Evolutionary conservation across 2,329 filamentous ascomycete genomes (phyloP), one percentile per base, ranked within the genome.

Genomic region (Ceratocystis ficicola): DNA sequence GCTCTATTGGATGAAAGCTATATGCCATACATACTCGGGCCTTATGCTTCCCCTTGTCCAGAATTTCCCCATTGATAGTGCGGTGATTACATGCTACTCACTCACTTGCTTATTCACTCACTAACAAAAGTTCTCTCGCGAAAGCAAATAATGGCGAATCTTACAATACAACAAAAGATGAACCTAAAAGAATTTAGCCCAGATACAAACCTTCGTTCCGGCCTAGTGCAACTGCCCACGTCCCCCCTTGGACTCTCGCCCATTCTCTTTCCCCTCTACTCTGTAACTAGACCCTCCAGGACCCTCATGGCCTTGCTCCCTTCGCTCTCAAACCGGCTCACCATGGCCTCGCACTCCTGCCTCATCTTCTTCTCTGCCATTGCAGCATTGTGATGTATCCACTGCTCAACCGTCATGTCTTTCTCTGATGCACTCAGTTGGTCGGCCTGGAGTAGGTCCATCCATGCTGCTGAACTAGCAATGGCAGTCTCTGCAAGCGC

Each of bases 401-500:
- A 99, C 74, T 96, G 86, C 74, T 96, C 90, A 0, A 97, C 90
- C 4, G 86, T 93, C 92, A 99, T 96, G 46, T 82, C 79, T 78
- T 88, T 91, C 77, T 97, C 94, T 0, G 86, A 83, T 64, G 82
- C 88, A 1, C 83, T 87, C 64, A 99, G 76, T 15, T 82, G 82
- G 0, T 79, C 79, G 12, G 83, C 84, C 48, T 80, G 78, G 17
- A 86, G 73, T 30, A 84, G 76, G 8, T 61, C 76, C 75, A 20
- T 77, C 77, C 1, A 77, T 77, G 0, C 76, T 74, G 65, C 83
- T 85, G 70, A 86, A 81, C 71, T 57, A 8, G 12, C 62, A 22
- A 20, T 61, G 20, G 81, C 81, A 55, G 81, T 78, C 12, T 76
- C 71, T 15, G 75, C 74, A 10, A 78, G 76, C 44, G 52, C 65